Base-by-base conservation (phyloP, 2,329 filamentous ascomycete genomes). In the Fusarium begoniae region DNA sequence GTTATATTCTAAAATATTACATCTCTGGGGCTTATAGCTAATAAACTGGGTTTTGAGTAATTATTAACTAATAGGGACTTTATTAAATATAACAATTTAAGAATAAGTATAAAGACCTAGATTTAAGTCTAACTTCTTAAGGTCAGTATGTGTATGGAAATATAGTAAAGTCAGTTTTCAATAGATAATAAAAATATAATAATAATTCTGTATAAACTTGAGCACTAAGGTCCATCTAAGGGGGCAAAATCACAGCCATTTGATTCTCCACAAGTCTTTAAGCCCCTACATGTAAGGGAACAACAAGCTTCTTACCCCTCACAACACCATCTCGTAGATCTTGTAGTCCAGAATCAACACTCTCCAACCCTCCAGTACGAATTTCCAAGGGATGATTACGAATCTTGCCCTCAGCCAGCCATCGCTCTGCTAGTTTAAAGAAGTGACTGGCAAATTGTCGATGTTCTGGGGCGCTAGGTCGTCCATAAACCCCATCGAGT, bases 91-190 rank as follows among this genome's bases (percentile, higher is more conserved):
- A 15, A 35, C 3, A 35, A 35, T 35, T 35, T 8, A 35, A 1
- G 1, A 1, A 8, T 15, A 15, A 0, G 13, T 35, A 35, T 35
- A 8, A 8, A 35, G 15, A 35, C 13, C 13, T 15, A 35, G 13
- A 15, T 35, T n/a, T 17, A 6, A n/a, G 11, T 12, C 4, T n/a
- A 8, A 17, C 15, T 1, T 17, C 4, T 50, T 0, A n/a, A 32
- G 10, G 10, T n/a, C 1, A 12, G 32, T 5, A 4, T 18, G 6
- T n/a, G 1, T 6, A 6, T 11, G 17, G 5, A 2, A 18, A 12
- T 50, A 4, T 0, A n/a, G 5, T 2, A 4, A 17, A n/a, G 4
- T 8, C 1, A 3, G 5, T 12, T 17, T 3, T 4, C 3, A 0
- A 15, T 1, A 8, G 7, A 5, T 10, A 18, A 5, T 12, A 1